Evolutionary conservation across 768 basidiomycete genomes (phyloP), one percentile per base, ranked within the genome.

Genomic region (Aureoboletus auriporus): DNA sequence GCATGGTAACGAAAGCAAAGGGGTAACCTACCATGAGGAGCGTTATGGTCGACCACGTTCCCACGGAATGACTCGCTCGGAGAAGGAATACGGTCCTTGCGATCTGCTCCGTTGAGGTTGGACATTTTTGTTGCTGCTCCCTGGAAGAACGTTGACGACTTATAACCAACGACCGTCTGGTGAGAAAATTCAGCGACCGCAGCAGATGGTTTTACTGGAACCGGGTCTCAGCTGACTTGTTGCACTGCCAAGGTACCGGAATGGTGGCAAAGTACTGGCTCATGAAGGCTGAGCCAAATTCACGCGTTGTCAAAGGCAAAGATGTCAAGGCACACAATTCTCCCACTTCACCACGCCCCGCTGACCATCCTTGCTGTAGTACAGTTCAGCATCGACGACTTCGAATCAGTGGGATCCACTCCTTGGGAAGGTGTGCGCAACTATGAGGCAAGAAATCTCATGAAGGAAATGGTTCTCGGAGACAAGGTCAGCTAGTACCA

Each of bases 381-480:
- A 48, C 56, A 90, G 88, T 93, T 93, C 61, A 88, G 86, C 51
- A 82, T 93, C 7, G 89, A 91, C 52, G 90, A 93, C 64, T 89
- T 93, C 61, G 89, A 92, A 65, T 53, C 72, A 8, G 76, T 75
- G 45, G 75, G 72, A 46, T 84, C 76, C 16, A 89, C 89, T 0
- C 72, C 88, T 30, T 92, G 89, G 89, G 89, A 91, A 60, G 89
- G 89, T n/a, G 89, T 92, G 17, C 74, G 89, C 31, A 91, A 89
- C 57, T 84, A 83, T 55, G 86, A 89, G 64, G 89, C 89, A 7
- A 75, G 83, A 50, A 91, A 91, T 63, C 60, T 89, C 52, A 91
- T 92, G 83, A 86, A 83, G 63, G 79, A 82, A 61, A 92, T 91
- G 89, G 72, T 71, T 51, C 59, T 76, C 14, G 86, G 84, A 36